A percentile compares a stretch with the other conserved stretches of the same genome.
These are phyloP conservation scores for Aschersonia sp. DNA, from an alignment of 2,329 filamentous ascomycete genomes.

Conservation along the genomic window DNA sequence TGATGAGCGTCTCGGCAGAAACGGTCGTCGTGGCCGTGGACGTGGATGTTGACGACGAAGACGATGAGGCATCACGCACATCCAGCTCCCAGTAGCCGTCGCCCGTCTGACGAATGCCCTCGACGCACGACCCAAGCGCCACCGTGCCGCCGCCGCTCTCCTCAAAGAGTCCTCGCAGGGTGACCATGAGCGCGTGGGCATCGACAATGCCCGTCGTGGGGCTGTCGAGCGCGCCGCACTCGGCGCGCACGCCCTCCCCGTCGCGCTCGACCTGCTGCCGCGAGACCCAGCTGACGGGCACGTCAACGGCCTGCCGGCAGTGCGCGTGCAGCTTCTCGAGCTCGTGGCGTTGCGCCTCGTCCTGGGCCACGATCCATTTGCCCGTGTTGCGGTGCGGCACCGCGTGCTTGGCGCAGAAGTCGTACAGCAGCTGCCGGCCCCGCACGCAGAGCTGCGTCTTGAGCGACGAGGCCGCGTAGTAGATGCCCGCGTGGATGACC, in stretches of 20 bases:
- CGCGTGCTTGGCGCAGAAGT: slow-evolving; percentile 49
- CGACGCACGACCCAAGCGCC: slow-evolving; percentile 55
- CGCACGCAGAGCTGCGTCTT: slow-evolving; percentile 74
- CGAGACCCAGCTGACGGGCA: slow-evolving; percentile 60
- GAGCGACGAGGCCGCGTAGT: slow-evolving; percentile 63
- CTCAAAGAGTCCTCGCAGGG: slow-evolving; percentile 54
- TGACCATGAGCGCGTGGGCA: slow-evolving; percentile 71
- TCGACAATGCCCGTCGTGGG: slow-evolving; percentile 84
- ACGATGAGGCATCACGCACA: slow-evolving; percentile 24
- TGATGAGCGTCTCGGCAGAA: slow-evolving; percentile 65
- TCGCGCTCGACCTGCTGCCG: slow-evolving; percentile 42
- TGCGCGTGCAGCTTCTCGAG: slow-evolving; percentile 36
- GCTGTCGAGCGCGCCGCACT: slow-evolving; percentile 64
- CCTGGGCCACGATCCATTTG: slow-evolving; percentile 94
- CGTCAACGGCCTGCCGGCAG: slow-evolving; percentile 25
- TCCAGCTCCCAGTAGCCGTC: slow-evolving; percentile 52
- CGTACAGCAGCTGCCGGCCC: slow-evolving; percentile 67
- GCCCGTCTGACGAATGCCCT: slow-evolving; percentile 31
- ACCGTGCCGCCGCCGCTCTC: slow-evolving; percentile 63
- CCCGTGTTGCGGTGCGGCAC: slow-evolving; percentile 65
- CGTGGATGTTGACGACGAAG: slow-evolving; percentile 22
- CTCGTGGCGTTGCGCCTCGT: slow-evolving; percentile 50
- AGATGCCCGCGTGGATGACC: slow-evolving; percentile 91
- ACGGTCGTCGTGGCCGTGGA: slow-evolving; percentile 41
- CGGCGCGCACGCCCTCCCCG: slow-evolving; percentile 65